Conservation (phyloP, 1,139 yeast species). For the Taphrina wiesneri region DNA sequence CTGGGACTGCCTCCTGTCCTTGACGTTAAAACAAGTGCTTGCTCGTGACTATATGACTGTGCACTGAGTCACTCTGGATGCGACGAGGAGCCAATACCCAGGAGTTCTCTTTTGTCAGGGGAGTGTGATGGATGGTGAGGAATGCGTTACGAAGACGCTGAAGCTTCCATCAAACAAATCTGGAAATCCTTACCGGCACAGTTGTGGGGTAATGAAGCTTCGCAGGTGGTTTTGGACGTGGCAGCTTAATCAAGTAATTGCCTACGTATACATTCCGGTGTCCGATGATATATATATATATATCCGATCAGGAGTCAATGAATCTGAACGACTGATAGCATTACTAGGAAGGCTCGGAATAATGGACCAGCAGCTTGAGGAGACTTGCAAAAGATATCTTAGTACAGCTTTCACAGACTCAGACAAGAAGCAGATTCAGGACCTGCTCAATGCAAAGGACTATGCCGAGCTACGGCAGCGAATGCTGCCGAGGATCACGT, state of each 20-base stretch:
- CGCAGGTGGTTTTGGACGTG: neutral
- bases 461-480: constrained; percentile 55
- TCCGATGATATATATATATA: no score
- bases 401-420: constrained; percentile 48
- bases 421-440: constrained; percentile 59
- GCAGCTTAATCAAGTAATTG: no score
- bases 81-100: neutral
- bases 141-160: no score
- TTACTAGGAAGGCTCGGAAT: neutral
- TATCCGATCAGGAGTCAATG: neutral
- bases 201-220: neutral
- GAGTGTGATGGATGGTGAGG: no score
- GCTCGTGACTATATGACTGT: no score
- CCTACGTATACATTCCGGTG: no score
- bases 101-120: neutral
- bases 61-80: no score
- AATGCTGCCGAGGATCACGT: constrained; percentile 59
- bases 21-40: no score
- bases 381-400: neutral
- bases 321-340: neutral
- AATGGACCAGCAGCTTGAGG: constrained; percentile 1
- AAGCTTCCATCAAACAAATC: neutral
- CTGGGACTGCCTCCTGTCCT: neutral
- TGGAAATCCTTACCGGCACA: neutral
- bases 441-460: constrained; percentile 51